Base-by-base conservation (phyloP, 176 grass and related monocot species). In the Oryza glumipatula region DNA sequence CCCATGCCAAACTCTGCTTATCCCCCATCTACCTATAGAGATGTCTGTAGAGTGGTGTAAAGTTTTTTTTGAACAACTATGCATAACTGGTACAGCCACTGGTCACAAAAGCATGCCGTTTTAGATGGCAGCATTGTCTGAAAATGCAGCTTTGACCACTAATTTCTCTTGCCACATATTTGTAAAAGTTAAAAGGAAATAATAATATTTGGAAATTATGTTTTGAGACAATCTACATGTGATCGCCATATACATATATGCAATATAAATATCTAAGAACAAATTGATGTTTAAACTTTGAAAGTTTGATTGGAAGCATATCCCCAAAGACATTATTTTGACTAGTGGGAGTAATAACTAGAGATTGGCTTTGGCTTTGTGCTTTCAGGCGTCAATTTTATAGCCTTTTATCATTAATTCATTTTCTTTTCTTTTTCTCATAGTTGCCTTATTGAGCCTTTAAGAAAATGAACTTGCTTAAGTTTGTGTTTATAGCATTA, bases 391-490 rank as follows among this genome's bases (percentile, higher is more conserved):
- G 0, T 63, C 69, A 65, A 32, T 69, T 12, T 71, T 78, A 66
- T 39, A 78, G 67, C 14, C 39, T 49, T 13, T 14, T 56, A 65
- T 49, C 36, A 1, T 51, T 56, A 19, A 56, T 56, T 11, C 19
- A 78, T 86, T 86, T 56, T 56, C 16, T 17, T 49, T 15, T 13
- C 11, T 48, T 89, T 70, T 70, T 45, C 82, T 47, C 73, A 28
- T 88, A 63, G 10, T 72, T 30, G 24, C 61, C 38, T 65, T 44
- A 3, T 44, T 82, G 15, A 28, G 23, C 58, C 21, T 81, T 64
- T 77, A 19, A 76, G 77, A 72, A 66, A 81, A 72, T 89, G 28
- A 79, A 81, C 9, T 76, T 45, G 46, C 19, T 80, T 15, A 74
- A 32, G 60, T 83, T 88, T 88, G 66, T 54, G 39, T 41, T 41